Percentiles rank a stretch among this genome's conserved stretches.
Evolutionary conservation across 2,329 filamentous ascomycete species (phyloP).

Genomic region (Didymella exigua): DNA sequence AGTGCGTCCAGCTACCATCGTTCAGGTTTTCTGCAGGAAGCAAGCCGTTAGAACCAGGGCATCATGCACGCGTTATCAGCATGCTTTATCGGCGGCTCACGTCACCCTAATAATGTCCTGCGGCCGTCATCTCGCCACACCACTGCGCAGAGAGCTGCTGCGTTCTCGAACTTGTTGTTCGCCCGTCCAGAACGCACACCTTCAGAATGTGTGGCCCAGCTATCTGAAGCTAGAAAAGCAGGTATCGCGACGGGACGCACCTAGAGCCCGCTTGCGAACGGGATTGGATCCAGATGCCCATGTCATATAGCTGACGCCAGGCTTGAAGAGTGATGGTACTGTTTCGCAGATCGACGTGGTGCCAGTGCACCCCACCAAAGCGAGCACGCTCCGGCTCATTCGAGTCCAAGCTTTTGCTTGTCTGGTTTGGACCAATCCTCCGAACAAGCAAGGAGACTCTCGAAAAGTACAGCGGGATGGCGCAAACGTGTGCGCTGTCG

Average conservation of each 20-base stretch:
- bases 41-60: conserved; percentile 24
- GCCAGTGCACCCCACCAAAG: conserved; percentile 35
- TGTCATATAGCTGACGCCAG: conserved; percentile 20
- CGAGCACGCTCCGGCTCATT: conserved; percentile 14
- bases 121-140: conserved; percentile 1
- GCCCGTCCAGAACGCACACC: conserved; percentile 15
- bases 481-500: conserved; percentile 18
- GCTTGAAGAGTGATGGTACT: conserved; percentile 21
- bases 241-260: conserved; percentile 35
- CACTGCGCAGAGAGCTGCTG: not conserved
- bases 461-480: conserved; percentile 8
- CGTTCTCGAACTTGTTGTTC: not conserved
- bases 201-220: conserved; percentile 5
- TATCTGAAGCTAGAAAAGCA: conserved; percentile 24
- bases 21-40: conserved; percentile 27
- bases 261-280: conserved; percentile 33
- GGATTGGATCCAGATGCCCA: conserved; percentile 15
- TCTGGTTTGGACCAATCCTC: conserved; percentile 27
- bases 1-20: conserved; percentile 24
- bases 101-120: not conserved
- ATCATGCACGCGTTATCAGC: conserved; percentile 18
- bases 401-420: conserved; percentile 22
- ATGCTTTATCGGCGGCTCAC: conserved; percentile 1
- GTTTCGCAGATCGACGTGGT: conserved; percentile 35
- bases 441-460: conserved; percentile 18